phyloP scores from a whole-genome alignment of 345 rosid genomes.

The Citrus inodora region DNA sequence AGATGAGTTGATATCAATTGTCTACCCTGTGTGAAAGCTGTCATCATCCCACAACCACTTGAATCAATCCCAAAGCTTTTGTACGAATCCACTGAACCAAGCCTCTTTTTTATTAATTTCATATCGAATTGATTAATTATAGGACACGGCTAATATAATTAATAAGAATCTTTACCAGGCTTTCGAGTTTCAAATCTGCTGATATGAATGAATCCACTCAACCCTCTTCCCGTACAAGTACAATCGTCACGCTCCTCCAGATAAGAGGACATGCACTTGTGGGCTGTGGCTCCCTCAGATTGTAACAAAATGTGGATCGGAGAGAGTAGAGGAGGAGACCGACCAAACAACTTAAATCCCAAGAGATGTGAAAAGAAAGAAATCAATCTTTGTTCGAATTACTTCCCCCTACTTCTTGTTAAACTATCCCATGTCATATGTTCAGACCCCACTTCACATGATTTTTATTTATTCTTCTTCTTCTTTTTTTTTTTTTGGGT shows the following conservation, averaged over 20 bases:
- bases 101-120: background rate
- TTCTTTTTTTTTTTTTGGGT: too few species aligned
- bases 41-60: background rate
- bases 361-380: background rate
- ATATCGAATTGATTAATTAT: background rate
- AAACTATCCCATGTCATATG: background rate
- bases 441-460: conserved; percentile 16
- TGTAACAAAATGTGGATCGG: background rate
- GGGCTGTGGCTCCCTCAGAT: background rate
- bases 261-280: background rate
- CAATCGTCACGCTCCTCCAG: background rate
- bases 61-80: background rate
- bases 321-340: background rate
- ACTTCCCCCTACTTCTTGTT: background rate
- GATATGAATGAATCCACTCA: background rate
- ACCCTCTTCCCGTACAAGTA: background rate
- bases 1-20: too few species aligned
- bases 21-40: too few species aligned
- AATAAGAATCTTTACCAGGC: background rate
- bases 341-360: background rate
- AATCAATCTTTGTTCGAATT: background rate
- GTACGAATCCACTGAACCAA: conserved; percentile 3
- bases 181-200: background rate
- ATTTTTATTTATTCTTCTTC: too few species aligned
- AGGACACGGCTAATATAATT: background rate